phyloP scores from a whole-genome alignment of 768 basidiomycete genomes.

The Pholiota conissans region DNA sequence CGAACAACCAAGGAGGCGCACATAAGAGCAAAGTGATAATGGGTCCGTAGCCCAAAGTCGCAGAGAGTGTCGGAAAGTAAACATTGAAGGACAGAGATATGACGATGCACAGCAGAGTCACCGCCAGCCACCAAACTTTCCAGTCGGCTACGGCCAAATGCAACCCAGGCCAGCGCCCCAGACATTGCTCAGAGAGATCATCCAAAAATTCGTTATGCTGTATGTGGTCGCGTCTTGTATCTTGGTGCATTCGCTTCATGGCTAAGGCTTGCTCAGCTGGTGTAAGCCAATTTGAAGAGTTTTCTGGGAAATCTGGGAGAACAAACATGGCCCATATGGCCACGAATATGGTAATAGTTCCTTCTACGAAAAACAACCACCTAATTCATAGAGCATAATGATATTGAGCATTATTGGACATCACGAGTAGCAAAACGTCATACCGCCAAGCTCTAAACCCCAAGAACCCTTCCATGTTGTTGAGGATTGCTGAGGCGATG shows the following conservation, averaged over 20 bases:
- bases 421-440: slow-evolving; percentile 14
- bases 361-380: slow-evolving; percentile 82
- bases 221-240: slow-evolving; percentile 43
- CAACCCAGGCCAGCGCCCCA: slow-evolving; percentile 43
- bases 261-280: slow-evolving; percentile 62
- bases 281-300: slow-evolving; percentile 56
- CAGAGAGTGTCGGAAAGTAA: slow-evolving; percentile 76
- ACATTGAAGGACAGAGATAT: slow-evolving; percentile 75
- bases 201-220: slow-evolving; percentile 35
- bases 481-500: slow-evolving; percentile 78
- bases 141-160: slow-evolving; percentile 68
- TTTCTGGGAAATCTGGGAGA: slow-evolving; percentile 83
- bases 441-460: slow-evolving; percentile 81
- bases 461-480: slow-evolving; percentile 72
- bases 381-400: slow-evolving; percentile 36
- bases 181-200: slow-evolving; percentile 37
- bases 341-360: slow-evolving; percentile 57
- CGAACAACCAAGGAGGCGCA: slow-evolving; percentile 78
- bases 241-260: slow-evolving; percentile 65
- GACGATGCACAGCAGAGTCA: slow-evolving; percentile 60
- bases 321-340: slow-evolving; percentile 61
- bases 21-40: slow-evolving; percentile 75
- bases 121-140: slow-evolving; percentile 83
- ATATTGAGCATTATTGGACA: not conserved
- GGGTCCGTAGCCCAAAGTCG: slow-evolving; percentile 66